These are phyloP conservation scores for Parsonsia alboflavescens DNA, from an alignment of 257 asterid species.

Conservation along the genomic window DNA sequence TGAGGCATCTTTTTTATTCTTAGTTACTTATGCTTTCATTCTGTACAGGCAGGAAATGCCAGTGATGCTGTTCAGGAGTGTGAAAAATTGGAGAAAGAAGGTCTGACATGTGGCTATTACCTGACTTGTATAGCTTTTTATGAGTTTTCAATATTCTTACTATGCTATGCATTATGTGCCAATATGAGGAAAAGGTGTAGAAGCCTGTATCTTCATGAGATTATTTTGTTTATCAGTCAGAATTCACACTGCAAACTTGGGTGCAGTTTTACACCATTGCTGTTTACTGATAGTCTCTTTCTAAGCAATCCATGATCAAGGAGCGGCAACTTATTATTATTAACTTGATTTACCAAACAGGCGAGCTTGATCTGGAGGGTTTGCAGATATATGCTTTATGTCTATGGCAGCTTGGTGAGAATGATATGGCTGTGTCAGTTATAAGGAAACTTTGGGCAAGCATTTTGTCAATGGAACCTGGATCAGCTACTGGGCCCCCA, in stretches of 20 bases:
- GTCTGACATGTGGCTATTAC: constrained; percentile 34
- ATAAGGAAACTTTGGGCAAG: constrained; percentile 58
- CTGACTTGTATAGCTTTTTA: neutral
- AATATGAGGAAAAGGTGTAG: neutral
- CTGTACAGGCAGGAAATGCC: constrained; percentile 71
- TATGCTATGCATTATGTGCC: neutral
- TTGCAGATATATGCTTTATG: constrained; percentile 78
- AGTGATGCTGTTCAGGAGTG: constrained; percentile 74
- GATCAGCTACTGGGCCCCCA: constrained; percentile 55
- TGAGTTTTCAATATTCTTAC: neutral
- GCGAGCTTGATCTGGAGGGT: constrained; percentile 67
- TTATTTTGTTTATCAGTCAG: neutral
- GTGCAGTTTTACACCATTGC: neutral
- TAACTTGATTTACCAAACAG: constrained; percentile 43
- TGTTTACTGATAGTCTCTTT: neutral
- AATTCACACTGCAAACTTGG: neutral
- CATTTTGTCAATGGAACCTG: constrained; percentile 59
- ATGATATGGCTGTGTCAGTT: constrained; percentile 62
- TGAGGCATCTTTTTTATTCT: constrained; percentile 9
- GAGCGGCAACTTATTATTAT: neutral
- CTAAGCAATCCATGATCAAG: neutral
- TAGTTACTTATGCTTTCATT: constrained; percentile 13
- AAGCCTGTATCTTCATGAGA: neutral
- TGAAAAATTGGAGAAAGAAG: constrained; percentile 59
- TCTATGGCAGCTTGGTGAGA: constrained; percentile 75